Evolutionary conservation across 2,329 filamentous ascomycete genomes (phyloP).

Genomic region (Xylaria sp.): DNA sequence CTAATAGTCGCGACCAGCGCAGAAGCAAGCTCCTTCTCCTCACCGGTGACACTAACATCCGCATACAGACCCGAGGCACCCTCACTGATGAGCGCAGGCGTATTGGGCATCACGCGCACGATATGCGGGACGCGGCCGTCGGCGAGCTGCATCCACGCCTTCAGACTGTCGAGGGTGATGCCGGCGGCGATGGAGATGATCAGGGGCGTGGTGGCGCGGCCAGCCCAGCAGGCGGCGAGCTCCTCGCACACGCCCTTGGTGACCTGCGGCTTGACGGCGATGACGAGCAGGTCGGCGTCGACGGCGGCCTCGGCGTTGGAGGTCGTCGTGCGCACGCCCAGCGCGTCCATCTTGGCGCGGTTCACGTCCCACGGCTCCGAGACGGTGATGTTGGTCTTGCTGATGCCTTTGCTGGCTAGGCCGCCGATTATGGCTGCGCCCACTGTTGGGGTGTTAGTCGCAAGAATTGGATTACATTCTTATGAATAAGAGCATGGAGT

Average conservation of each 20-base stretch:
- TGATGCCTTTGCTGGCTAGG: conserved; percentile 40
- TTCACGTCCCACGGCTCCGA: conserved; percentile 50
- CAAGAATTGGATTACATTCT: background rate
- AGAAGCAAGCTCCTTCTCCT: conserved; percentile 39
- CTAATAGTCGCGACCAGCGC: conserved; percentile 42
- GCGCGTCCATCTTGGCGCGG: conserved; percentile 43
- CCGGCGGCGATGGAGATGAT: conserved; percentile 47
- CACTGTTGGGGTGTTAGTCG: conserved; percentile 27
- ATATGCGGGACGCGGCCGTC: conserved; percentile 38
- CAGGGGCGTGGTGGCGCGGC: conserved; percentile 35
- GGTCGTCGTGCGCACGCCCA: conserved; percentile 43
- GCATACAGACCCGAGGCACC: conserved; percentile 46
- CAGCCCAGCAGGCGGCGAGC: conserved; percentile 38
- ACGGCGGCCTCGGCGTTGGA: conserved; percentile 42
- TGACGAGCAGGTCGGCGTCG: conserved; percentile 43
- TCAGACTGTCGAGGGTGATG: conserved; percentile 42
- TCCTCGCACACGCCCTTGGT: conserved; percentile 43
- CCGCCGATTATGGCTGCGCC: conserved; percentile 48
- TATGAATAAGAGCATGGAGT: too few relatives aligned
- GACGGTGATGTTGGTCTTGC: conserved; percentile 42
- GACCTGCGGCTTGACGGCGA: conserved; percentile 49
- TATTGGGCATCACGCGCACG: conserved; percentile 51
- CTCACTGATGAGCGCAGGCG: conserved; percentile 46
- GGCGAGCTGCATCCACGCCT: conserved; percentile 37
- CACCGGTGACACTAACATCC: conserved; percentile 37